These are phyloP conservation scores for Populus hybrid DNA, from an alignment of 441 rosid species.

Conservation along the genomic window DNA sequence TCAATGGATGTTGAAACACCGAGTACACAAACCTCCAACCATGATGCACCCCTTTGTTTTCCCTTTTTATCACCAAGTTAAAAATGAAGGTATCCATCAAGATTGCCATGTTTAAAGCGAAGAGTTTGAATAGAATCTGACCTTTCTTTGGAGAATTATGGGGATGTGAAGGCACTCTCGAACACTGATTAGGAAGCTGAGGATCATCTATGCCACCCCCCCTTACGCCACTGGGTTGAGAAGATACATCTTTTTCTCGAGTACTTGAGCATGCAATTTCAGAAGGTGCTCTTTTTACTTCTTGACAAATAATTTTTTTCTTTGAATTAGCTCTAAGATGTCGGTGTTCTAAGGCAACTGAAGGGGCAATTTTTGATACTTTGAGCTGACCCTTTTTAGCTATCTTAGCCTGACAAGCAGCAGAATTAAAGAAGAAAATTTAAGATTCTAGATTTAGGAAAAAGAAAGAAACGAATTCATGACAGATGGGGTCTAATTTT, in stretches of 20 bases:
- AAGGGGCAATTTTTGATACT: conserved; percentile 35
- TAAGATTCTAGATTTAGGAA: conserved; percentile 4
- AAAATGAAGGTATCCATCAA: background rate
- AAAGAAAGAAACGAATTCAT: background rate
- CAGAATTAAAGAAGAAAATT: background rate
- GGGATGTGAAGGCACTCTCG: conserved; percentile 19
- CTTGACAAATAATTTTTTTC: conserved; percentile 20
- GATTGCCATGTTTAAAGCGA: background rate
- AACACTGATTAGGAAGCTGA: conserved; percentile 22
- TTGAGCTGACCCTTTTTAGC: conserved; percentile 28
- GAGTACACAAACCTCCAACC: background rate
- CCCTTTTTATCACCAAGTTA: background rate
- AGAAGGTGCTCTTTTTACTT: conserved; percentile 15
- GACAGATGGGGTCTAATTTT: background rate
- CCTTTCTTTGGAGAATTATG: conserved; percentile 32
- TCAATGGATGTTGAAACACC: background rate
- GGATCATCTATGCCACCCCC: conserved; percentile 16
- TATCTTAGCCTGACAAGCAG: conserved; percentile 37
- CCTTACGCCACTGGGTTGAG: conserved; percentile 12
- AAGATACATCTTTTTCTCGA: conserved; percentile 25
- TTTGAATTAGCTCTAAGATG: conserved; percentile 26
- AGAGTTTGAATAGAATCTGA: conserved; percentile 16
- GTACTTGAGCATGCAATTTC: conserved; percentile 15
- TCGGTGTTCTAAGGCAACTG: conserved; percentile 23
- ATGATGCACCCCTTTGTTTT: background rate